phyloP scores from a whole-genome alignment of 768 basidiomycete species.

The Suillus spraguei region DNA sequence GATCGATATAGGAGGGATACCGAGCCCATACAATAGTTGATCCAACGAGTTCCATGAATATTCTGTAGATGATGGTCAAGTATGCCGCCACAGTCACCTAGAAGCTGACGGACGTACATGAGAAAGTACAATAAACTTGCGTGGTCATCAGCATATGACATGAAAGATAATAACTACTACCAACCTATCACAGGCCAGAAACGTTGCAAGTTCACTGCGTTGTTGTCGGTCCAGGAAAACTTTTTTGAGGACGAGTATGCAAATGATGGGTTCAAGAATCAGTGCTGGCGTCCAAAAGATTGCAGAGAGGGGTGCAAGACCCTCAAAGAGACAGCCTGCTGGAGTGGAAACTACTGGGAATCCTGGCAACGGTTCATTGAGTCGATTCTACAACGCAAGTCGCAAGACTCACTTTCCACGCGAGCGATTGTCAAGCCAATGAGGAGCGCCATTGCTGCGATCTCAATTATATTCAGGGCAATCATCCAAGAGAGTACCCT shows the following conservation, averaged over 20 bases:
- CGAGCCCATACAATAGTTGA: slow-evolving; percentile 24
- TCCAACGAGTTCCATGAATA: slow-evolving; percentile 22
- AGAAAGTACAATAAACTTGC: slow-evolving; percentile 26
- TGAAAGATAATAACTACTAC: not conserved
- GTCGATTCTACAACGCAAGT: not conserved
- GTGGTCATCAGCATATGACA: not conserved
- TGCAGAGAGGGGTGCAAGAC: slow-evolving; percentile 20
- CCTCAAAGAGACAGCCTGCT: slow-evolving; percentile 25
- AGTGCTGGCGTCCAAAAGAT: slow-evolving; percentile 29
- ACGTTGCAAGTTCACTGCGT: slow-evolving; percentile 8
- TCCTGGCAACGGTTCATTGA: slow-evolving; percentile 12
- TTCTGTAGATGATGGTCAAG: slow-evolving; percentile 12
- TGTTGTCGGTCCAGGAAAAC: slow-evolving; percentile 13
- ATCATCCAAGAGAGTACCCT: slow-evolving; percentile 9
- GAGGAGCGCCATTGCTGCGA: slow-evolving; percentile 12
- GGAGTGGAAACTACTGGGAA: slow-evolving; percentile 24
- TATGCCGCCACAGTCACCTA: not conserved
- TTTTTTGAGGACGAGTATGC: slow-evolving; percentile 23
- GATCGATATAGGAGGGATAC: slow-evolving; percentile 21
- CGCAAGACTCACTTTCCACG: slow-evolving; percentile 11
- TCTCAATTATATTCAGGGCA: slow-evolving; percentile 7
- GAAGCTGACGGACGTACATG: slow-evolving; percentile 15
- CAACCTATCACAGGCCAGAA: slow-evolving; percentile 17
- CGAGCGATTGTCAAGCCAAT: slow-evolving; percentile 13
- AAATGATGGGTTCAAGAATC: slow-evolving; percentile 28